phyloP scores from a whole-genome alignment of 73 alveolate genomes.

The Tetrahymena borealis region DNA sequence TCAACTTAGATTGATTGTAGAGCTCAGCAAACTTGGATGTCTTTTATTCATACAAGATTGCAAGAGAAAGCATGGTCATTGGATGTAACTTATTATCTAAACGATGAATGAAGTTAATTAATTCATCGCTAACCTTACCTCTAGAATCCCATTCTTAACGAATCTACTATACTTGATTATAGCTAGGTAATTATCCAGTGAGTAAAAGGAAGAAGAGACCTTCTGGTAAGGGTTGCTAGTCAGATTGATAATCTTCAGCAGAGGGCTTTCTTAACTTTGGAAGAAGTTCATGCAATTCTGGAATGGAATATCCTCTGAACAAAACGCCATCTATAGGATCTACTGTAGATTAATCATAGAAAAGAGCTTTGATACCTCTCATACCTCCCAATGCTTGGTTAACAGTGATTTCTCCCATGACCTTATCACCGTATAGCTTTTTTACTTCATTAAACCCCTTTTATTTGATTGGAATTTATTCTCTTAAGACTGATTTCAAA shows the following conservation, averaged over 20 bases:
- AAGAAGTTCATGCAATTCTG: slow-evolving; percentile 44
- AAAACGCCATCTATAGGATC: slow-evolving; percentile 68
- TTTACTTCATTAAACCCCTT: slow-evolving; percentile 34
- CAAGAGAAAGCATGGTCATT: slow-evolving; percentile 72
- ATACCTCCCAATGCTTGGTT: slow-evolving; percentile 78
- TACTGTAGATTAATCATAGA: slow-evolving; percentile 69
- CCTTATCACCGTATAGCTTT: slow-evolving; percentile 51
- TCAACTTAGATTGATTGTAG: slow-evolving; percentile 62
- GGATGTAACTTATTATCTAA: slow-evolving; percentile 72
- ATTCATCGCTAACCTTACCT: slow-evolving; percentile 50
- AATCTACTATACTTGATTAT: slow-evolving; percentile 40
- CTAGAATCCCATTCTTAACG: slow-evolving; percentile 49
- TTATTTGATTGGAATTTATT: slow-evolving; percentile 45
- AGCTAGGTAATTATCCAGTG: slow-evolving; percentile 78
- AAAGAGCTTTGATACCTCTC: slow-evolving; percentile 76
- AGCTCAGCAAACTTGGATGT: slow-evolving; percentile 55
- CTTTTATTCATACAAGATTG: slow-evolving; percentile 57
- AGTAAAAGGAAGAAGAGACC: slow-evolving; percentile 82
- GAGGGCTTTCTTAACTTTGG: slow-evolving; percentile 8
- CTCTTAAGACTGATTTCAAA: slow-evolving; percentile 49
- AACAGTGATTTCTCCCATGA: slow-evolving; percentile 62
- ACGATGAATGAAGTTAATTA: slow-evolving; percentile 34
- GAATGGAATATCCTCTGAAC: slow-evolving; percentile 61
- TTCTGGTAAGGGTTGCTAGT: slow-evolving; percentile 71
- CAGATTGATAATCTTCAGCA: slow-evolving; percentile 24